Evolutionary conservation across 2,329 filamentous ascomycete species (phyloP), one percentile per base, ranked within the genome.

Genomic region (Fusarium sp.): DNA sequence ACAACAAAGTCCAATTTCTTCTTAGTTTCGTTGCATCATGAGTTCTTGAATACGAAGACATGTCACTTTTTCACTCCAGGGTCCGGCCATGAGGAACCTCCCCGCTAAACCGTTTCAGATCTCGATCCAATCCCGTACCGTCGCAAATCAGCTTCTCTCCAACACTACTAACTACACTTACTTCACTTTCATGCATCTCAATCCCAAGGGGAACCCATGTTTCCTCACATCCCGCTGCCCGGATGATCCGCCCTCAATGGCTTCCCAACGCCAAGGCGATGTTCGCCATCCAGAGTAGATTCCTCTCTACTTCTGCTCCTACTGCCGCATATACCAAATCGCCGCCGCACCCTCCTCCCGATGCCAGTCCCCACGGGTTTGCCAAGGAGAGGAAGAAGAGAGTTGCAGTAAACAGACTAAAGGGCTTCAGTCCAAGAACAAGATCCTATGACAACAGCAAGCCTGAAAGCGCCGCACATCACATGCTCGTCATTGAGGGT

Each of bases 401-500:
- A 31, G 10, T 4, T 31, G 10, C 28, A 13, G 52, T 46, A n/a
- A 10, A 7, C 24, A 24, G 24, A 24, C 24, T 24, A 24, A 24
- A 24, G 24, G 7, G 24, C 24, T 24, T 24, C 24, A 24, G 7
- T 24, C 24, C 19, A 19, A 19, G 24, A 6, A 24, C 24, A 5
- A 24, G 7, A 24, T 6, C 24, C 7, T 7, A 24, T 5, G 34
- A 6, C 39, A 54, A 26, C 21, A 51, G 39, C 13, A 17, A 54
- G 47, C 34, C 58, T 31, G 14, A 46, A 17, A 49, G 56, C 14
- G 28, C 28, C 22, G 34, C 44, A 22, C 40, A 42, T 22, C 36
- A 69, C 62, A 82, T 84, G 72, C 82, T 94, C 40, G 82, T 90
- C 42, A 79, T 94, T 38, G 82, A 82, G 21, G 85, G 87, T 39